These are phyloP conservation scores for Spiromastix sp. DNA, from an alignment of 2,329 filamentous ascomycete genomes.

Conservation along the genomic window DNA sequence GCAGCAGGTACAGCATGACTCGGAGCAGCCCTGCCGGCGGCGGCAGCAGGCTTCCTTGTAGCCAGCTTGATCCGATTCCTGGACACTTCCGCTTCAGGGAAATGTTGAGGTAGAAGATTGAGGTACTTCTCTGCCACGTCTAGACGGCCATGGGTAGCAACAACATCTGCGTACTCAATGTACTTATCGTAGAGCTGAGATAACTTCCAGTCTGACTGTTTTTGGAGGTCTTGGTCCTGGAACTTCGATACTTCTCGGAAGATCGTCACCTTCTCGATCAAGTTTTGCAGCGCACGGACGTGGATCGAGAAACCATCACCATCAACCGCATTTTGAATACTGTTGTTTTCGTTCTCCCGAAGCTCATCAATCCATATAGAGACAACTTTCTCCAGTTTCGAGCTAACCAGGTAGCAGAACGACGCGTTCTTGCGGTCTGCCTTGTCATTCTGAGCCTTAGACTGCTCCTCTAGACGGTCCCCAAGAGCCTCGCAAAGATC, in stretches of 20 bases:
- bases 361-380: conserved; percentile 88
- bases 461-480: conserved; percentile 71
- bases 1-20: conserved; percentile 21
- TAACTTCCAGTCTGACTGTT: conserved; percentile 79
- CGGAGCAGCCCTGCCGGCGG: conserved; percentile 34
- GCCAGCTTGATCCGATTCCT: conserved; percentile 77
- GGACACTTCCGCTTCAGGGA: conserved; percentile 78
- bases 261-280: conserved; percentile 96
- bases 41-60: conserved; percentile 50
- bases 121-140: conserved; percentile 84
- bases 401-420: conserved; percentile 92
- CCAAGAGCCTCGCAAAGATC: conserved; percentile 92
- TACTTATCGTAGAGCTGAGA: conserved; percentile 86
- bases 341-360: conserved; percentile 68
- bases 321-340: conserved; percentile 55
- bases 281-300: conserved; percentile 74
- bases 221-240: conserved; percentile 61
- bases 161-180: conserved; percentile 90
- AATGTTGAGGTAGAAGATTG: conserved; percentile 70
- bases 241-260: conserved; percentile 94
- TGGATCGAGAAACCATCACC: conserved; percentile 89
- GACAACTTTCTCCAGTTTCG: conserved; percentile 95
- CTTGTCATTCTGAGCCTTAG: conserved; percentile 44
- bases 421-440: conserved; percentile 71
- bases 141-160: conserved; percentile 80